These are phyloP conservation scores for Rheum nobile DNA, from an alignment of 148 eudicot species.

Conservation along the genomic window DNA sequence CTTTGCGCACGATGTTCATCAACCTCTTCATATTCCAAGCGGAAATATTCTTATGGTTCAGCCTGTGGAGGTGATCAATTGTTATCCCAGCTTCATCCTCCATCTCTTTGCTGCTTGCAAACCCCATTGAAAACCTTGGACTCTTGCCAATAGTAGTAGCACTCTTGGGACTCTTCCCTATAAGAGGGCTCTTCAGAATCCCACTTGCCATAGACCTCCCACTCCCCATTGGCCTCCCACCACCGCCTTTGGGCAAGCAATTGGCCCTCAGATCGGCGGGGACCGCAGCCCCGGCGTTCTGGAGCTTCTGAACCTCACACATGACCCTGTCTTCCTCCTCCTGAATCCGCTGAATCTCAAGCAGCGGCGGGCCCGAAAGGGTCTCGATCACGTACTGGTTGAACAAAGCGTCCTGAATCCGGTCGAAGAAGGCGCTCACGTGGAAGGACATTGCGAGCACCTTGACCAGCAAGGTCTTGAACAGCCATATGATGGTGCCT, in stretches of 20 bases:
- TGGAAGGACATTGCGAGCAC: conserved; percentile 49
- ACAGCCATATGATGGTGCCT: conserved; percentile 47
- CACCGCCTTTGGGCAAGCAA: conserved; percentile 27
- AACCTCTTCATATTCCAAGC: conserved; percentile 98
- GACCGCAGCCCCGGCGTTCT: conserved; percentile 45
- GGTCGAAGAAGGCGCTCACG: conserved; percentile 58
- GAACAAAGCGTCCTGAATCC: conserved; percentile 69
- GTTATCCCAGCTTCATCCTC: conserved; percentile 42
- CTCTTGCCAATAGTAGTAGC: conserved; percentile 21
- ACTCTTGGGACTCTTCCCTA: conserved; percentile 30
- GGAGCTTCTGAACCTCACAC: conserved; percentile 46
- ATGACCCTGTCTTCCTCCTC: conserved; percentile 54
- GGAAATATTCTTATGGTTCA: conserved; percentile 76
- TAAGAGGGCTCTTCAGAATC: conserved; percentile 23
- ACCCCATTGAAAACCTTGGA: conserved; percentile 30
- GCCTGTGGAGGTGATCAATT: conserved; percentile 72
- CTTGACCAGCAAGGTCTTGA: conserved; percentile 59
- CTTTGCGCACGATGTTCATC: conserved; percentile 55
- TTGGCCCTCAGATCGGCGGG: conserved; percentile 51
- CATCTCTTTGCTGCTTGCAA: conserved; percentile 22
- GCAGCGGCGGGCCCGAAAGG: conserved; percentile 46
- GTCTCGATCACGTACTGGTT: conserved; percentile 71
- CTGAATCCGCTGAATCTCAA: conserved; percentile 31
- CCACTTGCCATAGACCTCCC: conserved; percentile 27
- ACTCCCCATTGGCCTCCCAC: conserved; percentile 29